These are phyloP conservation scores for Mollisiaceae sp. DNA, from an alignment of 2,329 filamentous ascomycete genomes.

Conservation along the genomic window DNA sequence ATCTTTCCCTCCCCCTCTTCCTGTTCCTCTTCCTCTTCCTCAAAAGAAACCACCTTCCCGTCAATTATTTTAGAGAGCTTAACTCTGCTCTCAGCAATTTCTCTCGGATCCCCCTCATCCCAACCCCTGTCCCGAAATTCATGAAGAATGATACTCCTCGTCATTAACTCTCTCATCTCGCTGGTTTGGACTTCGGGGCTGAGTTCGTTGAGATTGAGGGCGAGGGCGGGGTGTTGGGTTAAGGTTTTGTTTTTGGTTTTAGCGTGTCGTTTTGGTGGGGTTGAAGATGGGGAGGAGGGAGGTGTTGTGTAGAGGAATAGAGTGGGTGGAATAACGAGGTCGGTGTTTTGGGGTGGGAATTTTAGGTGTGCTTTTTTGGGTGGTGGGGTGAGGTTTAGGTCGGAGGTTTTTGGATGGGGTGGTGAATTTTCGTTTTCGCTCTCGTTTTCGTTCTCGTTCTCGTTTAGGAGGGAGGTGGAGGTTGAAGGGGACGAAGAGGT, in stretches of 20 bases:
- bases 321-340: conserved; percentile 34
- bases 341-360: conserved; percentile 35
- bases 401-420: conserved; percentile 15
- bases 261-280: too few species aligned
- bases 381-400: conserved; percentile 8
- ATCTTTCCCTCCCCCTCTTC: conserved; percentile 11
- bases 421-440: not conserved
- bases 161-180: conserved; percentile 35
- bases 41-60: conserved; percentile 10
- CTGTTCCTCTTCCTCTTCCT: not conserved
- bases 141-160: conserved; percentile 35
- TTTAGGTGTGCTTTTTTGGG: conserved; percentile 26
- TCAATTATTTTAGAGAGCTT: conserved; percentile 11
- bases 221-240: not conserved
- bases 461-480: not conserved
- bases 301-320: conserved; percentile 30
- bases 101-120: conserved; percentile 33
- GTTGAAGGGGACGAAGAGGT: not conserved
- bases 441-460: not conserved
- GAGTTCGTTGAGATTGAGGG: not conserved
- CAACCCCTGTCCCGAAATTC: conserved; percentile 31
- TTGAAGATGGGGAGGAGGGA: not conserved
- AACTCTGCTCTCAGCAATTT: conserved; percentile 28
- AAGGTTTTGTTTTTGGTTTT: not conserved
- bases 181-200: conserved; percentile 30